Conservation (phyloP, 345 rosid species). For the Eucalyptus regnans region DNA sequence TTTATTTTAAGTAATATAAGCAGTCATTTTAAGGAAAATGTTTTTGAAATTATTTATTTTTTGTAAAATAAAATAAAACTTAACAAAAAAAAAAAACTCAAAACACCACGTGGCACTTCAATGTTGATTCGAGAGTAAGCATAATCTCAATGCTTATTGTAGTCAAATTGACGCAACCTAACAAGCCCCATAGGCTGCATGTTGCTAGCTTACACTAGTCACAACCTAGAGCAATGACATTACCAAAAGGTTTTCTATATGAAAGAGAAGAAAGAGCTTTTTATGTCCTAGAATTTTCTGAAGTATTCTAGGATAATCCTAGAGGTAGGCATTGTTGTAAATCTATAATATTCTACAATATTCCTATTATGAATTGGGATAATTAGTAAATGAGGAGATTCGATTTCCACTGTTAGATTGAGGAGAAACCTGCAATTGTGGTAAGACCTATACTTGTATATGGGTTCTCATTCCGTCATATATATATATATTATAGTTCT, state of each 20-base stretch:
- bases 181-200: neutral
- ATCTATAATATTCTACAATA: no score
- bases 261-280: neutral
- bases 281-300: neutral
- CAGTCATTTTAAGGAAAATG: accelerated
- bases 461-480: neutral
- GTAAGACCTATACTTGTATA: neutral
- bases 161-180: neutral
- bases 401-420: neutral
- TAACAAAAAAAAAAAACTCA: neutral
- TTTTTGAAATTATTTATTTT: neutral
- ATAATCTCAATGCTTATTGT: neutral
- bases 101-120: neutral
- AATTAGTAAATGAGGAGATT: neutral
- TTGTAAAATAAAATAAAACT: accelerated
- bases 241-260: neutral
- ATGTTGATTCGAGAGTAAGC: neutral
- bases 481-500: no score
- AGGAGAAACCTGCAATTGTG: accelerated
- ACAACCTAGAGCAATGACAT: neutral
- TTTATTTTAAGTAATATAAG: neutral
- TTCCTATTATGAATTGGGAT: neutral
- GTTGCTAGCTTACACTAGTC: neutral
- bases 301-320: neutral
- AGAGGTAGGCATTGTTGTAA: neutral